A percentile compares a stretch with the other conserved stretches of the same genome.
phyloP scores from a whole-genome alignment of 108 stramenopile species.

The Schizochytrium sp. region DNA sequence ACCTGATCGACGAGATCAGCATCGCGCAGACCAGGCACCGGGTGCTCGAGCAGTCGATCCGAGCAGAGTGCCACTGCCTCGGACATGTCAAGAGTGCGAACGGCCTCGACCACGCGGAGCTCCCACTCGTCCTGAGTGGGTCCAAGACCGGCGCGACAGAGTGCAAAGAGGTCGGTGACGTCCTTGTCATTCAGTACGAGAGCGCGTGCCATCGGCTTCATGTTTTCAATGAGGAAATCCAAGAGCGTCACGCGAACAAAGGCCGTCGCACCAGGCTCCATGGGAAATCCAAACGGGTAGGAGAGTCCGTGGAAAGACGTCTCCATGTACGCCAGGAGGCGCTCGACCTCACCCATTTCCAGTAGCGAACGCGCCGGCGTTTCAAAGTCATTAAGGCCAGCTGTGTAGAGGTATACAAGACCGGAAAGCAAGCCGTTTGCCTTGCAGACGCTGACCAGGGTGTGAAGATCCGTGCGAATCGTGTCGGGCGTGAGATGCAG shows the following conservation, averaged over 20 bases:
- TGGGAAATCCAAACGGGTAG: neutral
- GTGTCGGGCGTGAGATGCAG: conserved; percentile 11
- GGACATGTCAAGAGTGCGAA: neutral
- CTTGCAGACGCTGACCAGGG: neutral
- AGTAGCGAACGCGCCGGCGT: neutral
- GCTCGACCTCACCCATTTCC: neutral
- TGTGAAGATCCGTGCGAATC: neutral
- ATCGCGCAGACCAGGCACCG: neutral
- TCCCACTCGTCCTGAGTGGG: neutral
- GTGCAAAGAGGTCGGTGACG: neutral
- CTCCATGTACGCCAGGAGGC: neutral
- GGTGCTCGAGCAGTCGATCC: neutral
- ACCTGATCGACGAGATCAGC: neutral
- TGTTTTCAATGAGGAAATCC: neutral
- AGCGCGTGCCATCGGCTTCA: neutral
- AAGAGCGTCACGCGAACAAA: neutral
- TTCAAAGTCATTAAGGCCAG: neutral
- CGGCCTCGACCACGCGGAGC: neutral
- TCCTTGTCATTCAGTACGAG: neutral
- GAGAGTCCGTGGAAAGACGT: neutral
- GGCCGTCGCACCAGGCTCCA: neutral
- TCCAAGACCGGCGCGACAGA: neutral
- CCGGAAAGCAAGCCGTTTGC: neutral
- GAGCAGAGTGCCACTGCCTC: neutral
- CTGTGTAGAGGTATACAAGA: neutral